Evolutionary conservation across 1,284 basidiomycete genomes (phyloP).

Genomic region (Phylloporus gajari): DNA sequence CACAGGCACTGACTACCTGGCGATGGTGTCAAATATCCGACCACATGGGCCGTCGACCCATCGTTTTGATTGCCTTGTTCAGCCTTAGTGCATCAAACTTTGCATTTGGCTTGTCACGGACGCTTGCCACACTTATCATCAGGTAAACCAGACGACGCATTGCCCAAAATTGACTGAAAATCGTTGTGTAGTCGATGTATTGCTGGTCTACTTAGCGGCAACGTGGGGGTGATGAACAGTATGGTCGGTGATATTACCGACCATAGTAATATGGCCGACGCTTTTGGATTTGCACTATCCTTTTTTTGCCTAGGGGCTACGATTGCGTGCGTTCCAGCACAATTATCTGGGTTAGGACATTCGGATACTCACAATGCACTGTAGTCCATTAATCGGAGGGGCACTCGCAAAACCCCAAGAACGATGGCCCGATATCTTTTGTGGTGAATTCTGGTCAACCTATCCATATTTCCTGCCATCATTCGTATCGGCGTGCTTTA

Average conservation of each 20-base stretch:
- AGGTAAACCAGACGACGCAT: background rate
- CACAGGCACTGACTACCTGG: slow-evolving; percentile 6
- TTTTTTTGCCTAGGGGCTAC: background rate
- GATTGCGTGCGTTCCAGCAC: background rate
- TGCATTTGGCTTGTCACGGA: slow-evolving; percentile 3
- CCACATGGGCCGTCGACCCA: slow-evolving; percentile 2
- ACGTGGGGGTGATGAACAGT: slow-evolving; percentile 6
- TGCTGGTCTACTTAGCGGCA: slow-evolving; percentile 2
- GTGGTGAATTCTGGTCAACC: background rate
- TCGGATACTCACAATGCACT: too few relatives aligned
- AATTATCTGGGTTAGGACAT: background rate
- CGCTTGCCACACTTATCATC: slow-evolving; percentile 1
- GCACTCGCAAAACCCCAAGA: slow-evolving; percentile 3
- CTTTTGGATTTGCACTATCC: background rate
- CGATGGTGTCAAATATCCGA: slow-evolving; percentile 6
- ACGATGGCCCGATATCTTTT: slow-evolving; percentile 2
- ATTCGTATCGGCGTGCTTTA: background rate
- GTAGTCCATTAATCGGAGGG: background rate
- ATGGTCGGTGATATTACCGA: slow-evolving; percentile 7
- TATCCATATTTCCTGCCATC: slow-evolving; percentile 6
- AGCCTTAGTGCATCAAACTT: slow-evolving; percentile 5
- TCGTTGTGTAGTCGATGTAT: background rate
- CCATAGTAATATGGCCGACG: slow-evolving; percentile 4
- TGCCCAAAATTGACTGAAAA: background rate
- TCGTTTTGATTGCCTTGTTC: background rate